phyloP scores from a whole-genome alignment of 2,329 filamentous ascomycete species.

The Ophiocordyceps sinensis region DNA sequence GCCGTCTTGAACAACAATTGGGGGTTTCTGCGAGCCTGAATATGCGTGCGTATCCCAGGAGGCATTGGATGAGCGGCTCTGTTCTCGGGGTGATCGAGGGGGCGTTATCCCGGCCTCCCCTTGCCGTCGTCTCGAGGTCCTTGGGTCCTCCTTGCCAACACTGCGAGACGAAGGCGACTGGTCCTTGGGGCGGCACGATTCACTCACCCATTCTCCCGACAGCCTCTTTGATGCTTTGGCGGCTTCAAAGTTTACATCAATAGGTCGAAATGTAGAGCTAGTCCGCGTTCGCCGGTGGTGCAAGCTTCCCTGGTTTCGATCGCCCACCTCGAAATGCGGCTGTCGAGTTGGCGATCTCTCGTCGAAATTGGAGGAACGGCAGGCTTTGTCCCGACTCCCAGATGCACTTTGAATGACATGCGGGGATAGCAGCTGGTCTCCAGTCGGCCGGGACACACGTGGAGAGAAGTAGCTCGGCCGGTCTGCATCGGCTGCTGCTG shows the following conservation, averaged over 20 bases:
- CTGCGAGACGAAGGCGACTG: slow-evolving; percentile 11
- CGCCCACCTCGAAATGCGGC: slow-evolving; percentile 13
- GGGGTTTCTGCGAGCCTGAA: slow-evolving; percentile 17
- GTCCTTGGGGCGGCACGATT: slow-evolving; percentile 12
- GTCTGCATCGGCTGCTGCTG: slow-evolving; percentile 11
- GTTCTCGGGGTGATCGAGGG: slow-evolving; percentile 9
- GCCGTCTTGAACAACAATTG: slow-evolving; percentile 21
- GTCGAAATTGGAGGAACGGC: slow-evolving; percentile 16
- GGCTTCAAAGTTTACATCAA: slow-evolving; percentile 11
- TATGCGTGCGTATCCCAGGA: slow-evolving; percentile 14
- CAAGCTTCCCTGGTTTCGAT: slow-evolving; percentile 11
- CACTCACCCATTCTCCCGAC: slow-evolving; percentile 18
- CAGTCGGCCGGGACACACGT: slow-evolving; percentile 12
- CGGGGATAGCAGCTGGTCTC: slow-evolving; percentile 25
- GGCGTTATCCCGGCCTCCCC: slow-evolving; percentile 7
- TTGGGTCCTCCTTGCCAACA: slow-evolving; percentile 17
- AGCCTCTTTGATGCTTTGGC: slow-evolving; percentile 12
- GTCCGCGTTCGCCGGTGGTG: slow-evolving; percentile 12
- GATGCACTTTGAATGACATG: slow-evolving; percentile 25
- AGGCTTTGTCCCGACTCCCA: slow-evolving; percentile 27
- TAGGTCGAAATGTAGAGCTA: slow-evolving; percentile 11
- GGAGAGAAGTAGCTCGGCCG: slow-evolving; percentile 18
- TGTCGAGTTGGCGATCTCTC: slow-evolving; percentile 16
- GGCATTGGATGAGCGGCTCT: slow-evolving; percentile 26
- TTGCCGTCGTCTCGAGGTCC: slow-evolving; percentile 11